Conservation (phyloP, 495 filamentous ascomycete species). For the Tuber melanosporum region DNA sequence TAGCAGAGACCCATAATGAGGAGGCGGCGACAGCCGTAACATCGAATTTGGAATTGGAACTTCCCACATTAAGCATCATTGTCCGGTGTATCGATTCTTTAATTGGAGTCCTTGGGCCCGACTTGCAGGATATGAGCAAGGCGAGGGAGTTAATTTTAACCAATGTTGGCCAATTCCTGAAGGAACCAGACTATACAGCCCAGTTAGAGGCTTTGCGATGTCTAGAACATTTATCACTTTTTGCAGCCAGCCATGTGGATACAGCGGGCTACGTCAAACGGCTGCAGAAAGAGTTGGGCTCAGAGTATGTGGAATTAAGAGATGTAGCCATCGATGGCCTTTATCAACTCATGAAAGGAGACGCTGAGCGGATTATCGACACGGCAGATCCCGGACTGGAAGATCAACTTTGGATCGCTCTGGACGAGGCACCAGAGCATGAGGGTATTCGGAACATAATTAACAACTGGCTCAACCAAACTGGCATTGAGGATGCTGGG, state of each 20-base stretch:
- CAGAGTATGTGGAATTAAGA: slow-evolving; percentile 58
- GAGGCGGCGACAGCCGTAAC: slow-evolving; percentile 70
- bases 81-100: slow-evolving; percentile 86
- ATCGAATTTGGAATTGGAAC: slow-evolving; percentile 80
- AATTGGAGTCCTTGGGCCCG: slow-evolving; percentile 92
- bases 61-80: slow-evolving; percentile 72
- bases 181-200: slow-evolving; percentile 66
- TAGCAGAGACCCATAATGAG: slow-evolving; percentile 80
- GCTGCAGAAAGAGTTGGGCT: slow-evolving; percentile 69
- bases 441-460: slow-evolving; percentile 74
- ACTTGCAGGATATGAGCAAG: slow-evolving; percentile 89
- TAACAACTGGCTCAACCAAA: slow-evolving; percentile 85
- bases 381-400: slow-evolving; percentile 71
- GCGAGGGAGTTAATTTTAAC: slow-evolving; percentile 84
- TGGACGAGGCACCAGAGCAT: slow-evolving; percentile 69
- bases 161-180: slow-evolving; percentile 72
- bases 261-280: slow-evolving; percentile 74
- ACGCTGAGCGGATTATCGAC: slow-evolving; percentile 69
- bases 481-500: slow-evolving; percentile 64
- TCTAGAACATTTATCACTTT: slow-evolving; percentile 84
- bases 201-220: slow-evolving; percentile 73
- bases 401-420: slow-evolving; percentile 82
- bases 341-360: slow-evolving; percentile 88
- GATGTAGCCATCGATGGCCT: slow-evolving; percentile 81
- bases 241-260: slow-evolving; percentile 79